phyloP scores from a whole-genome alignment of 768 basidiomycete genomes.

The Glaciozyma antarctica region DNA sequence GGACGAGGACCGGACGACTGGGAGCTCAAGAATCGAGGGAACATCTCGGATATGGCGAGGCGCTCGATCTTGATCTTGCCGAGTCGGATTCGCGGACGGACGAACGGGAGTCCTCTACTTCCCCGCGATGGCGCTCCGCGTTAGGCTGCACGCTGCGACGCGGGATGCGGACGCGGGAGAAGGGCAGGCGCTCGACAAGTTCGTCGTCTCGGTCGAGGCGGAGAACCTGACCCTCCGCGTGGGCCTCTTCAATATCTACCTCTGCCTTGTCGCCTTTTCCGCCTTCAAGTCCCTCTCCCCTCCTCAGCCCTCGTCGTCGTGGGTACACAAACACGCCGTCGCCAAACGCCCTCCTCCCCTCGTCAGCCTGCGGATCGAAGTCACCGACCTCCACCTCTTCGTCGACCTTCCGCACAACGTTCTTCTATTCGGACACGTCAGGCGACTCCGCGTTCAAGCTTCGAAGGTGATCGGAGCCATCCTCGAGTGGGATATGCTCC shows the following conservation, averaged over 20 bases:
- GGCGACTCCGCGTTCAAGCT: constrained; percentile 26
- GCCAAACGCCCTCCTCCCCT: constrained; percentile 10
- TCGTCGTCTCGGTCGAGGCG: constrained; percentile 18
- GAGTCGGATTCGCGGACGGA: not conserved
- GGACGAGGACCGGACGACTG: constrained; percentile 11
- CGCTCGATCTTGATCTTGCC: constrained; percentile 15
- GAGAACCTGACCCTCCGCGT: constrained; percentile 32
- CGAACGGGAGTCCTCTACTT: constrained; percentile 12
- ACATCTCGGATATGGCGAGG: constrained; percentile 3
- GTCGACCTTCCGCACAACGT: constrained; percentile 40
- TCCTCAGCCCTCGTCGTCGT: not conserved
- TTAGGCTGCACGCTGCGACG: not conserved
- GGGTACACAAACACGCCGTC: too few species aligned
- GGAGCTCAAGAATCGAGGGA: constrained; percentile 31
- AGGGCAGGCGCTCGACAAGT: constrained; percentile 7
- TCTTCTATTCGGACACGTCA: constrained; percentile 36
- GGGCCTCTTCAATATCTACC: constrained; percentile 59
- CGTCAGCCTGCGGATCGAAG: constrained; percentile 9
- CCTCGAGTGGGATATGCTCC: constrained; percentile 40
- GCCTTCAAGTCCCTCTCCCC: constrained; percentile 18
- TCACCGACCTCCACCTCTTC: constrained; percentile 29
- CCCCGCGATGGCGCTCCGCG: constrained; percentile 9
- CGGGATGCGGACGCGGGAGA: not conserved
- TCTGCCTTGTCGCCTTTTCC: constrained; percentile 36
- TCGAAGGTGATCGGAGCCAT: constrained; percentile 35